Base-by-base conservation (phyloP, 768 basidiomycete genomes). In the Phaffia tasmanica region DNA sequence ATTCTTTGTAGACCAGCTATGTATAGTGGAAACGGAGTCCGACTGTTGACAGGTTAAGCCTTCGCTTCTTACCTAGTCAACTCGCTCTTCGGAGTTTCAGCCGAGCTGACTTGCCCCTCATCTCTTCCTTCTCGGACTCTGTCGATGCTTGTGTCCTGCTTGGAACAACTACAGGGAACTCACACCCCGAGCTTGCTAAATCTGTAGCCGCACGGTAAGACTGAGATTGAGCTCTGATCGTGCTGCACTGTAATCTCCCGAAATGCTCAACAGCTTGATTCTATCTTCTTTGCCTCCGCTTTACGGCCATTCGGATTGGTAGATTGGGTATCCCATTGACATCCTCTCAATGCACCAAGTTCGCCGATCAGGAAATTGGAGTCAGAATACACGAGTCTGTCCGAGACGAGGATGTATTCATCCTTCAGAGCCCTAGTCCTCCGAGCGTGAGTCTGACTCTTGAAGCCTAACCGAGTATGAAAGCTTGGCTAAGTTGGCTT, bases 341-440 rank as follows among this genome's bases (percentile, higher is more conserved):
- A 18, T 57, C 63, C 46, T 48, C 49, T 25, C 62, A 69, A 48
- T 63, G 62, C 67, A 69, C 62, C n/a, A 69, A 69, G 67, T 69
- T 69, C 46, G 67, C 67, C 15, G 67, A 69, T 51, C 67, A 69
- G 50, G 94, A 97, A 79, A 89, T 89, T 57, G 83, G 83, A 72
- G 89, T 98, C 61, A 86, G 87, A 71, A 90, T 99, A 75, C 83
- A 83, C 70, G 92, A 97, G 78, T 92, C 89, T 55, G 94, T 99
- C 47, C 88, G 95, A 69, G 93, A 98, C 78, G 89, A 91, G 76
- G 95, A 98, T 76, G 94, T 98, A 59, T 99, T 98, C 79, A 97
- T 99, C 77, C 86, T 99, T 80, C 95, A 92, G 68, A 75, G 73
- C 19, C 76, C 75, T 42, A 51, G 78, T 89, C 90, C 49, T 87